These are phyloP conservation scores for Malassezia equina DNA, from an alignment of 1,284 basidiomycete genomes.

Conservation along the genomic window DNA sequence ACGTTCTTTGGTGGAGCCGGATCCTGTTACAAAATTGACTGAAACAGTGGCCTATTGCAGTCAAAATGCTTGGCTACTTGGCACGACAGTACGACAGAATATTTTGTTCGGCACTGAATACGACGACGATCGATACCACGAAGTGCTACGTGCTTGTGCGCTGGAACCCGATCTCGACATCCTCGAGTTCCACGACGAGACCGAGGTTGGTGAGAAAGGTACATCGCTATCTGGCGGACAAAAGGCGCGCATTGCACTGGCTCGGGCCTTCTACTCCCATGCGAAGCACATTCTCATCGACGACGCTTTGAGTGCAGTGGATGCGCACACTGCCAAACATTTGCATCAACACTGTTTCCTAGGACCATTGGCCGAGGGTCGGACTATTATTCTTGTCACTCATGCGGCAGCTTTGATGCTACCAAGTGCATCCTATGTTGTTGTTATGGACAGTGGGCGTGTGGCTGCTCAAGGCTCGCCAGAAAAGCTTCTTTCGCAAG, in stretches of 20 bases:
- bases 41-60: constrained; percentile 41
- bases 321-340: constrained; percentile 53
- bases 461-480: constrained; percentile 62
- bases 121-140: constrained; percentile 20
- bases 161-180: constrained; percentile 19
- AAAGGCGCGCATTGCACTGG: constrained; percentile 24
- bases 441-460: constrained; percentile 64
- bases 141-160: constrained; percentile 18
- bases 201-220: constrained; percentile 73
- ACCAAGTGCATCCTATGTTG: constrained; percentile 59
- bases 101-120: constrained; percentile 19
- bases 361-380: constrained; percentile 58
- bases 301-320: constrained; percentile 24
- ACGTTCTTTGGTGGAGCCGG: constrained; percentile 39
- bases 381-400: constrained; percentile 71
- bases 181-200: constrained; percentile 68
- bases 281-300: constrained; percentile 21
- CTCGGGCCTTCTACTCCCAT: constrained; percentile 22
- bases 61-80: constrained; percentile 22
- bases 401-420: constrained; percentile 71
- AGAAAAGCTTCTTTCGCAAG: constrained; percentile 49
- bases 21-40: constrained; percentile 56
- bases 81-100: constrained; percentile 22
- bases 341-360: constrained; percentile 60
- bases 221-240: constrained; percentile 29